Evolutionary conservation across 257 asterid genomes (phyloP).

Genomic region (Phtheirospermum japonicum): DNA sequence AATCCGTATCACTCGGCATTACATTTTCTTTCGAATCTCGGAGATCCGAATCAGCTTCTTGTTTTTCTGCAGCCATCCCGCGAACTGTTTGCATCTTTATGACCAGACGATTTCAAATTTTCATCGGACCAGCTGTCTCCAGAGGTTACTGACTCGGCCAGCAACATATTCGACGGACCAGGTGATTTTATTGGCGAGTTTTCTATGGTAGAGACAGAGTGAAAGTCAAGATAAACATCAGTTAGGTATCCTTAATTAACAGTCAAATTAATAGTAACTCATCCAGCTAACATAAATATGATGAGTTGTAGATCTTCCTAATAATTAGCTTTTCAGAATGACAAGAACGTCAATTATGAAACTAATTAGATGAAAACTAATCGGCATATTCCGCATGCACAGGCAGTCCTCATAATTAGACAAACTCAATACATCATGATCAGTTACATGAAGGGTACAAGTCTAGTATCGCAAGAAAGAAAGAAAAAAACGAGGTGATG

Average conservation of each 20-base stretch:
- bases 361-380: too few species aligned
- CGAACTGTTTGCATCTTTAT: constrained; percentile 37
- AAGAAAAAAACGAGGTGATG: too few species aligned
- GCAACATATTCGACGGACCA: constrained; percentile 40
- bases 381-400: too few species aligned
- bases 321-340: too few species aligned
- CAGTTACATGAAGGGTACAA: too few species aligned
- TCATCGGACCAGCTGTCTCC: constrained; percentile 68
- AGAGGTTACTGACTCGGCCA: constrained; percentile 43
- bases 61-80: constrained; percentile 22
- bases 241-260: too few species aligned
- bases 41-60: constrained; percentile 26
- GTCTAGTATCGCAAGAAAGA: too few species aligned
- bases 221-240: constrained; percentile 17
- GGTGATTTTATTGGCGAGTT: constrained; percentile 58
- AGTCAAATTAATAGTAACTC: too few species aligned
- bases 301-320: neutral
- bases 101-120: constrained; percentile 43
- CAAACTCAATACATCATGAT: too few species aligned
- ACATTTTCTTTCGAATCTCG: constrained; percentile 33
- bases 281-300: constrained; percentile 15
- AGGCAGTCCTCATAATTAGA: too few species aligned
- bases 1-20: constrained; percentile 28
- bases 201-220: constrained; percentile 26
- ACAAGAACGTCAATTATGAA: too few species aligned